Conservation (phyloP, 148 eudicot genomes). For the Persicaria maculosa region DNA sequence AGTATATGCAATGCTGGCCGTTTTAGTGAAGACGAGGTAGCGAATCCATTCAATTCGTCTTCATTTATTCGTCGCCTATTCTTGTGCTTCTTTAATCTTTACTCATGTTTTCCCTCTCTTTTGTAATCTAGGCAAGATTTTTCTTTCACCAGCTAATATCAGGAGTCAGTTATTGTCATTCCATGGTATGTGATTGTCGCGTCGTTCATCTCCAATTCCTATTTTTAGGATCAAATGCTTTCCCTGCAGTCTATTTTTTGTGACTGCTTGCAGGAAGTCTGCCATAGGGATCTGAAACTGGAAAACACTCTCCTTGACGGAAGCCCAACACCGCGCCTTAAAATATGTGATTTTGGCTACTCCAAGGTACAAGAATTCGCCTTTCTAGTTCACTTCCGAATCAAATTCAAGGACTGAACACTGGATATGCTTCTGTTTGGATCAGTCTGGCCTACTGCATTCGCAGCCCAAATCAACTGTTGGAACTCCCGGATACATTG, state of each 20-base stretch:
- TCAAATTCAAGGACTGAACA: neutral
- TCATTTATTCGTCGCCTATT: slow-evolving; percentile 6
- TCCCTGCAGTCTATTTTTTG: neutral
- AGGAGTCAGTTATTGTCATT: slow-evolving; percentile 88
- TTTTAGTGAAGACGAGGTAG: slow-evolving; percentile 56
- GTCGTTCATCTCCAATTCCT: neutral
- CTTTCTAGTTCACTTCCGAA: neutral
- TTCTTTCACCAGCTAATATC: slow-evolving; percentile 95
- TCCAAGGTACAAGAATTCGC: slow-evolving; percentile 49
- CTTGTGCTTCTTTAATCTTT: neutral
- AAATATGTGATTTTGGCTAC: slow-evolving; percentile 94
- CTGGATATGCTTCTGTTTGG: neutral
- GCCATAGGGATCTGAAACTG: slow-evolving; percentile 89
- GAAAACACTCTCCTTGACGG: slow-evolving; percentile 94
- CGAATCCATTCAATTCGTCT: slow-evolving; percentile 1
- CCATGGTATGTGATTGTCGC: slow-evolving; percentile 42
- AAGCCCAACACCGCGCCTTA: slow-evolving; percentile 74
- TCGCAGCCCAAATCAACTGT: slow-evolving; percentile 97
- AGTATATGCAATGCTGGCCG: slow-evolving; percentile 49
- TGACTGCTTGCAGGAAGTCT: slow-evolving; percentile 53
- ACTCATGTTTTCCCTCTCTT: neutral
- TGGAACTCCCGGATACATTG: slow-evolving; percentile 93
- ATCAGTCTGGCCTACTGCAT: slow-evolving; percentile 69
- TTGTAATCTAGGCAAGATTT: slow-evolving; percentile 55
- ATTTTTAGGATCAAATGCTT: neutral